Percentiles rank a stretch among this genome's conserved stretches.
Conservation (phyloP, 2,329 filamentous ascomycete genomes). For the Penicillium vulpinum region DNA sequence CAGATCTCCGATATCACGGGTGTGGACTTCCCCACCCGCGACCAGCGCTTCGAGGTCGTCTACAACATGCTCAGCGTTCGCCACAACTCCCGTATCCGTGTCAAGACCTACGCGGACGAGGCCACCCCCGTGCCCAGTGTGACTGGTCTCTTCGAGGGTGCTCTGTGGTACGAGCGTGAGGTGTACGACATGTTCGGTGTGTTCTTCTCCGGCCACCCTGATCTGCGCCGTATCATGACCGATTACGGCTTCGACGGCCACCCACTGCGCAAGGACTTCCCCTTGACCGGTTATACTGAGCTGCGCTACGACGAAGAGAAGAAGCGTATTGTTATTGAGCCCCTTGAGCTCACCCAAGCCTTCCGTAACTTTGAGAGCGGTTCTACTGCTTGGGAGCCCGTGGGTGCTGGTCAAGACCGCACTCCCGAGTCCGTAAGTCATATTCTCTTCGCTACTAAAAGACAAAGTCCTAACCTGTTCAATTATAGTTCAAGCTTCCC, state of each 20-base stretch:
- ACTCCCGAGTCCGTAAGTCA: slow-evolving; percentile 68
- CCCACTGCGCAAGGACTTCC: slow-evolving; percentile 96
- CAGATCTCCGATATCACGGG: slow-evolving; percentile 89
- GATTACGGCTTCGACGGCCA: slow-evolving; percentile 99
- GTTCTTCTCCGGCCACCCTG: slow-evolving; percentile 93
- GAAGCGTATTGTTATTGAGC: slow-evolving; percentile 98
- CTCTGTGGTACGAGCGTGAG: slow-evolving; percentile 98
- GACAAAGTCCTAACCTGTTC: slow-evolving; percentile 9
- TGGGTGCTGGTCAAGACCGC: slow-evolving; percentile 70
- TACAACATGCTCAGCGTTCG: slow-evolving; percentile 96
- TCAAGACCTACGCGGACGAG: slow-evolving; percentile 99
- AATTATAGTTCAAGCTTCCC: slow-evolving; percentile 77
- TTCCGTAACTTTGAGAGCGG: slow-evolving; percentile 98
- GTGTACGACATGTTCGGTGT: slow-evolving; percentile 97
- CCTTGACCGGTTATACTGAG: slow-evolving; percentile 96
- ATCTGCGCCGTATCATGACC: slow-evolving; percentile 96
- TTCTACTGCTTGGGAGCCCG: slow-evolving; percentile 68
- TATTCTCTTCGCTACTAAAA: background rate
- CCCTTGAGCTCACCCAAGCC: slow-evolving; percentile 94
- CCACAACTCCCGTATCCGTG: slow-evolving; percentile 92
- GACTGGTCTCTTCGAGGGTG: slow-evolving; percentile 83
- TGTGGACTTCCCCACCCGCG: slow-evolving; percentile 91
- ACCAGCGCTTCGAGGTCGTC: slow-evolving; percentile 95
- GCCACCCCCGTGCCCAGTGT: slow-evolving; percentile 89
- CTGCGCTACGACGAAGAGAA: slow-evolving; percentile 98